Base-by-base conservation (phyloP, 768 basidiomycete species). In the Xerocomus spinulosus region DNA sequence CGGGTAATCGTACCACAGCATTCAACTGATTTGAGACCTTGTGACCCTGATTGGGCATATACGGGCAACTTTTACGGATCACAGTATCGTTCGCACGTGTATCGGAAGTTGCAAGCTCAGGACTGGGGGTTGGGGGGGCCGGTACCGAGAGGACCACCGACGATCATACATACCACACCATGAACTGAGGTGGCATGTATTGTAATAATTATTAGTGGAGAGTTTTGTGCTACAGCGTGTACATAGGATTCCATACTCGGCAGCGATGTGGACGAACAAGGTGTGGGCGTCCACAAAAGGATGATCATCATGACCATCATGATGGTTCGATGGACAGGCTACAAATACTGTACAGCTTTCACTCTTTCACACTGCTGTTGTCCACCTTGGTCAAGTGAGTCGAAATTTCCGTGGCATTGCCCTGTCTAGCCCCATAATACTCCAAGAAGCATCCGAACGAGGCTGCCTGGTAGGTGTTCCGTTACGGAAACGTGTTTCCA, bases 51-150 rank as follows among this genome's bases (percentile, higher is more conserved):
- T 34, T 66, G 64, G 64, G 66, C 64, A 0, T 51, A 50, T 28
- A 51, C 53, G 12, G 57, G 61, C 25, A 44, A 56, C 15, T 66
- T 68, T 44, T 68, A 68, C 37, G 63, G 59, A 41, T 52, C 53
- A 17, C 57, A 68, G 36, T 68, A 66, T 49, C 64, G 66, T 15
- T 29, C 61, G 20, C 59, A 61, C 32, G 47, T 68, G 28, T 66
- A 57, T 32, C 59, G 64, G 52, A 68, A 57, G 56, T 29, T 63
- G 35, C 64, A 66, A 26, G 44, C 59, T 35, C 65, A 56, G 36
- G 62, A 66, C 23, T 57, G 60, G 59, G 51, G 50, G 20, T 23
- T 55, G 18, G 62, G 54, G 7, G 60, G 50, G 5, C 18, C 57
- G 46, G 55, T 50, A 28, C 52, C 62, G 55, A 64, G 62, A 37